Base-by-base conservation (phyloP, 1,139 yeast species). In the Saccharomyces hybrid region DNA sequence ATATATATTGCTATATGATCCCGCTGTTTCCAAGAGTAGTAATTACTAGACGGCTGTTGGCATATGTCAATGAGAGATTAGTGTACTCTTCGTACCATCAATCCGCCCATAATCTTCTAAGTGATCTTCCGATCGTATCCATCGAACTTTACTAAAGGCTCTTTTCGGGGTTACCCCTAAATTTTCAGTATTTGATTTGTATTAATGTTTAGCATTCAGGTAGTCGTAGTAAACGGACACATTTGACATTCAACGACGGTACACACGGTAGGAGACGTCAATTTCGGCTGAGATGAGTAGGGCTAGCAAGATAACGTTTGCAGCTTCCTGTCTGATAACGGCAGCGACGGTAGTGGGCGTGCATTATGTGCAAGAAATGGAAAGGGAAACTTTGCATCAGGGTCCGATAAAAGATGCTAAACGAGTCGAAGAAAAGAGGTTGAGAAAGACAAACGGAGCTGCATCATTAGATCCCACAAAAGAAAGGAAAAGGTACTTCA, bases 321-420 rank as follows among this genome's bases (percentile, higher is more conserved):
- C 79, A 0, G 62, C 77, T 7, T 76, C 88, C n/a, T 75, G 82
- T 48, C 66, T 76, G 4, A 72, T 79, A 52, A 86, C 90, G 6
- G 78, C 75, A 0, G 78, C 78, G 3, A 76, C 89, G 0, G 82
- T 86, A 46, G 71, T 79, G 5, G 85, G 84, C 68, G 89, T 87
- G 54, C 88, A 85, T 70, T 75, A 76, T 58, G 79, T 85, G 52
- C 95, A 87, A 67, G 78, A 76, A 42, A 70, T 79, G 56, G 95
- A 87, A 69, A 77, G 89, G 59, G 81, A 78, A 5, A 84, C 87
- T 3, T 75, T 86, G 53, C 82, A 85, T 59, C 89, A 84, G 65
- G 95, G 95, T 1, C 95, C 95, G 8, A 81, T 86, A 65, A 84
- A 83, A 63, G 95, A 87, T 66, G 88, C 88, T 11, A 82, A 78